These are phyloP conservation scores for Monilinia fructigena DNA, from an alignment of 2,329 filamentous ascomycete species.

Conservation along the genomic window DNA sequence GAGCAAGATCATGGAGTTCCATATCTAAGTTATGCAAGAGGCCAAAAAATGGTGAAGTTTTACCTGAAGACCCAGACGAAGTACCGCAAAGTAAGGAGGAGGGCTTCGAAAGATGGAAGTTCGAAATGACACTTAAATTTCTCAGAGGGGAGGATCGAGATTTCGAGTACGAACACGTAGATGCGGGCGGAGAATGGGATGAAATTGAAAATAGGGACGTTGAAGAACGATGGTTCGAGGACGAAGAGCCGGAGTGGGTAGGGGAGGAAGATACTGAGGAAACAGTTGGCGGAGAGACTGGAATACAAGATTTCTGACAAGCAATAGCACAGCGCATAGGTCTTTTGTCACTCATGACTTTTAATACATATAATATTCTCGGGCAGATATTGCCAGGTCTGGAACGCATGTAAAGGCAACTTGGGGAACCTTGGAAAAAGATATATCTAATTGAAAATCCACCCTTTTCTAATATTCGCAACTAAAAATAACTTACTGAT, in stretches of 20 bases:
- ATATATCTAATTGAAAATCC: background rate
- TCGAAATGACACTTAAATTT: slow-evolving; percentile 41
- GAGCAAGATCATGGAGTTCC: slow-evolving; percentile 25
- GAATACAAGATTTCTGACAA: slow-evolving; percentile 40
- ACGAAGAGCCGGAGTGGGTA: slow-evolving; percentile 40
- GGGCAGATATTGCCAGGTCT: background rate
- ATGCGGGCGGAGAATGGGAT: slow-evolving; percentile 40
- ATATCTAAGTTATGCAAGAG: slow-evolving; percentile 35
- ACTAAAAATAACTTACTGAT: background rate
- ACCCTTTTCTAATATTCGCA: background rate
- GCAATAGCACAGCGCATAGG: background rate
- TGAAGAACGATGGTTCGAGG: slow-evolving; percentile 42
- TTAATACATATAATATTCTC: background rate
- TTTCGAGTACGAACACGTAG: slow-evolving; percentile 39
- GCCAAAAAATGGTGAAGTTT: slow-evolving; percentile 34
- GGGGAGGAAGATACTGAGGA: slow-evolving; percentile 29
- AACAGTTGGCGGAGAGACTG: slow-evolving; percentile 37
- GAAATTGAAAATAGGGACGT: slow-evolving; percentile 38
- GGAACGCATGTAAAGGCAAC: background rate
- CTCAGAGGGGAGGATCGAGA: slow-evolving; percentile 40
- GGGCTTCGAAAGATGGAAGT: slow-evolving; percentile 40
- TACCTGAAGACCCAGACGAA: slow-evolving; percentile 39
- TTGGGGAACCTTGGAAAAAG: background rate
- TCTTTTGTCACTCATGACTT: background rate
- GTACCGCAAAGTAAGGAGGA: slow-evolving; percentile 39